Percentiles rank a stretch among this genome's conserved stretches.
These are phyloP conservation scores for Cryptosporidium andersoni DNA, from an alignment of 169 alveolate species.

Conservation along the genomic window DNA sequence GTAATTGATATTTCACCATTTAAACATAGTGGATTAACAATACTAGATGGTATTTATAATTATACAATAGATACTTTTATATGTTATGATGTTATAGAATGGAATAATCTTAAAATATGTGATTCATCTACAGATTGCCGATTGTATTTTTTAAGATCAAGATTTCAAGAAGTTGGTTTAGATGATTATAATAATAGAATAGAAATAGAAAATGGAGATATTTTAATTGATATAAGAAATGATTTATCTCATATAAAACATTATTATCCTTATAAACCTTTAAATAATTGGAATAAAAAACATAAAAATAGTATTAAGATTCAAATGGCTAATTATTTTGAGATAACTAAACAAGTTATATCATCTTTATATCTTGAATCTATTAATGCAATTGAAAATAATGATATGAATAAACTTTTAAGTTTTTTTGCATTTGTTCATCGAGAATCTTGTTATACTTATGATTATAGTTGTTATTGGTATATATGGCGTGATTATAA, in stretches of 20 bases:
- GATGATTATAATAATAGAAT: neutral
- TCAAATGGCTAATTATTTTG: neutral
- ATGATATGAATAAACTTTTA: neutral
- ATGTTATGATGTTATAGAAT: constrained; percentile 54
- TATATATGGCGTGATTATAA: constrained; percentile 7
- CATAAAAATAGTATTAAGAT: constrained; percentile 4
- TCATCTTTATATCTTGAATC: neutral
- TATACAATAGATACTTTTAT: constrained; percentile 3
- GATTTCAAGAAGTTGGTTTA: constrained; percentile 34
- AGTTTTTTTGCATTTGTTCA: constrained; percentile 14
- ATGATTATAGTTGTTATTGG: neutral
- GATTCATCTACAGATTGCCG: constrained; percentile 54
- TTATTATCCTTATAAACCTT: neutral
- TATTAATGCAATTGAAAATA: neutral
- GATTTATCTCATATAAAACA: neutral
- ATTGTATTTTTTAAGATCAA: constrained; percentile 19
- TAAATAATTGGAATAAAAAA: neutral
- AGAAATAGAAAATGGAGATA: neutral
- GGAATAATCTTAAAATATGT: constrained; percentile 61
- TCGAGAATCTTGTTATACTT: constrained; percentile 5
- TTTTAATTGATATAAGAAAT: neutral
- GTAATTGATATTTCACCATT: constrained; percentile 30
- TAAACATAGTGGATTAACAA: constrained; percentile 34
- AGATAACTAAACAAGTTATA: too few relatives aligned
- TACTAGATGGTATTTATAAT: constrained; percentile 54